phyloP scores from a whole-genome alignment of 2,329 filamentous ascomycete species.

The Rhytidhysteron rufulum region DNA sequence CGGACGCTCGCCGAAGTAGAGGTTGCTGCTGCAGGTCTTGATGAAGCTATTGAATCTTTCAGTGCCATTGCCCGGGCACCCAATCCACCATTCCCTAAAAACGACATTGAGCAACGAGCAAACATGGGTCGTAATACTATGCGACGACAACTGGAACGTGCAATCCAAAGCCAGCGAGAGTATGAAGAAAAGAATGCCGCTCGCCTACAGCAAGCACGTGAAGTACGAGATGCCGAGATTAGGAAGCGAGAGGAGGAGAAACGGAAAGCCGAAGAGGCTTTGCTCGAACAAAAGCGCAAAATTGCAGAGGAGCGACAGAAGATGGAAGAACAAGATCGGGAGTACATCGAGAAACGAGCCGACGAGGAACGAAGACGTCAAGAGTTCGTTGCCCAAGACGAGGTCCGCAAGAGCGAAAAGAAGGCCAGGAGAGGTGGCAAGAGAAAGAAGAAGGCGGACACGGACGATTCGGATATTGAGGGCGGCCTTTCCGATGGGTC shows the following conservation, averaged over 20 bases:
- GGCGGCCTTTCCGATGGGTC: conserved; percentile 39
- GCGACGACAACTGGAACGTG: conserved; percentile 83
- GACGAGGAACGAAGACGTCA: conserved; percentile 66
- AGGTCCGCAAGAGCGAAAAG: conserved; percentile 63
- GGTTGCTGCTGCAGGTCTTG: conserved; percentile 73
- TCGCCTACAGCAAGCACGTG: conserved; percentile 76
- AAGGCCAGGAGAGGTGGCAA: conserved; percentile 48
- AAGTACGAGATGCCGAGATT: conserved; percentile 76
- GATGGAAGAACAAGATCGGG: conserved; percentile 71
- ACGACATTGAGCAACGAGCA: conserved; percentile 88
- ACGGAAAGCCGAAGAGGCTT: conserved; percentile 62
- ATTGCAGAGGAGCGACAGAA: conserved; percentile 81
- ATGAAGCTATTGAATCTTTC: conserved; percentile 74
- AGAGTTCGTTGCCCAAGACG: conserved; percentile 66
- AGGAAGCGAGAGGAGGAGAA: conserved; percentile 73
- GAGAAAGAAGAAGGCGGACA: conserved; percentile 60
- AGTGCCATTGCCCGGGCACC: conserved; percentile 57
- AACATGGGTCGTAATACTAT: conserved; percentile 97
- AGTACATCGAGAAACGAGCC: conserved; percentile 65
- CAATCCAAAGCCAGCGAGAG: conserved; percentile 77
- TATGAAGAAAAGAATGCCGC: conserved; percentile 92
- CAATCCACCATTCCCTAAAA: conserved; percentile 79
- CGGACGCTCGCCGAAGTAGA: conserved; percentile 78
- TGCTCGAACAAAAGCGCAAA: conserved; percentile 71
- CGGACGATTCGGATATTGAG: conserved; percentile 44